Evolutionary conservation across 1,284 basidiomycete species (phyloP).

Genomic region (Leccinum solheimii): DNA sequence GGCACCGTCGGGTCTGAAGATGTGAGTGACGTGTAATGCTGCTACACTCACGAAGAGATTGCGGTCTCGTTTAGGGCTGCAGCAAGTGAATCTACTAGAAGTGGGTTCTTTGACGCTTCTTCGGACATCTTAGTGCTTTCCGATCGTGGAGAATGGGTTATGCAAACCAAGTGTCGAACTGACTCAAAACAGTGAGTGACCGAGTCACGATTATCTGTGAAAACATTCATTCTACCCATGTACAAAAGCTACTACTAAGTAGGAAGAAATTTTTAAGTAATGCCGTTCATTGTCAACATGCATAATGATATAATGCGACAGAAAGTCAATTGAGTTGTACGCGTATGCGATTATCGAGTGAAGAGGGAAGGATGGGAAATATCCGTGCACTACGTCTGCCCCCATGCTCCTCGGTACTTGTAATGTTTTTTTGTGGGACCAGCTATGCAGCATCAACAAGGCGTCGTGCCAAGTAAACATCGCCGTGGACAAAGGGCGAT

Average conservation of each 20-base stretch:
- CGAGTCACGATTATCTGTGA: constrained; percentile 5
- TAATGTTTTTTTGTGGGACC: constrained; percentile 16
- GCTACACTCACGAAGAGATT: constrained; percentile 24
- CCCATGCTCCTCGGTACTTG: constrained; percentile 34
- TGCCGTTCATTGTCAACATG: constrained; percentile 22
- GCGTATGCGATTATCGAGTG: constrained; percentile 31
- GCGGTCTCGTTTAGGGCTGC: constrained; percentile 14
- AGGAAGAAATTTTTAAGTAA: constrained; percentile 2
- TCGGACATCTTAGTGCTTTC: constrained; percentile 15
- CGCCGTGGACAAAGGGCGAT: constrained; percentile 8
- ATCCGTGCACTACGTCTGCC: constrained; percentile 43
- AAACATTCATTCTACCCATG: constrained; percentile 11
- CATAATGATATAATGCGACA: constrained; percentile 33
- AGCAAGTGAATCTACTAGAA: constrained; percentile 15
- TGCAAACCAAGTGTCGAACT: not conserved
- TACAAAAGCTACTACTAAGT: constrained; percentile 5
- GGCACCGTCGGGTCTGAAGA: constrained; percentile 12
- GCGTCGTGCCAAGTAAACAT: constrained; percentile 14
- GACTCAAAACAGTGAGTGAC: not conserved
- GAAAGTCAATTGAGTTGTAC: constrained; percentile 29
- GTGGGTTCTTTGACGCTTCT: constrained; percentile 1
- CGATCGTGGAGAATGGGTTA: not conserved
- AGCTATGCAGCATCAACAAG: constrained; percentile 4
- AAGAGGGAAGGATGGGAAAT: constrained; percentile 32
- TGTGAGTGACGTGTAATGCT: not conserved